Base-by-base conservation (phyloP, 495 filamentous ascomycete genomes). In the Tirmania nivea region DNA sequence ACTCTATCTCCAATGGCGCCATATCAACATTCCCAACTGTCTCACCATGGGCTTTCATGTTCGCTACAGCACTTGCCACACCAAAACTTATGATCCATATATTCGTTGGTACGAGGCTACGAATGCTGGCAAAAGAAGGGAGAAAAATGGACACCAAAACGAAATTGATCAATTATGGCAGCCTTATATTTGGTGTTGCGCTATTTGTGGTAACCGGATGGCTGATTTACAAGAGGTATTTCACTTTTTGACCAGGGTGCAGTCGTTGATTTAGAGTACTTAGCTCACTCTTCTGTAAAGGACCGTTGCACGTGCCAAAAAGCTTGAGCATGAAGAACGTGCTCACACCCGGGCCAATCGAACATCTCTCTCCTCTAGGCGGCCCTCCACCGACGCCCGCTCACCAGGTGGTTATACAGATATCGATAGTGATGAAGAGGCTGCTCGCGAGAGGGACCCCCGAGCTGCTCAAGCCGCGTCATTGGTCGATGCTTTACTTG, bases 21-120 rank as follows among this genome's bases (percentile, higher is more conserved):
- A 77, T 97, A 31, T 84, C 85, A 17, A 95, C 89, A 1, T 87
- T 97, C 58, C 86, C 84, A 2, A 93, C 86, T 8, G 84, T 97
- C 8, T 72, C 78, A 50, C 80, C 82, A 14, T 66, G 74, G 64
- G 74, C 73, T 58, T 96, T 92, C 64, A 82, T 78, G 34, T 60
- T 83, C 37, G 89, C 92, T 0, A 96, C 90, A 8, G 79, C 83
- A 1, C 66, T 83, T 12, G 73, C 79, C 10, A 72, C 75, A 0
- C 90, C 90, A 10, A 95, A 94, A 63, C 70, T 97, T 37, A 67
- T 94, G 55, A 78, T 96, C n/a, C 86, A 87, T 56, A 76, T 94
- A 49, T 97, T 95, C 67, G 83, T 97, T 60, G 90, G 90, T 54
- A 78, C 75, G 56, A 71, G 80, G 36, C 68, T 97, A 1, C 81